Percentiles rank a stretch among this genome's conserved stretches.
Conservation (phyloP, 2,329 filamentous ascomycete genomes). For the Fusarium bulbicola region DNA sequence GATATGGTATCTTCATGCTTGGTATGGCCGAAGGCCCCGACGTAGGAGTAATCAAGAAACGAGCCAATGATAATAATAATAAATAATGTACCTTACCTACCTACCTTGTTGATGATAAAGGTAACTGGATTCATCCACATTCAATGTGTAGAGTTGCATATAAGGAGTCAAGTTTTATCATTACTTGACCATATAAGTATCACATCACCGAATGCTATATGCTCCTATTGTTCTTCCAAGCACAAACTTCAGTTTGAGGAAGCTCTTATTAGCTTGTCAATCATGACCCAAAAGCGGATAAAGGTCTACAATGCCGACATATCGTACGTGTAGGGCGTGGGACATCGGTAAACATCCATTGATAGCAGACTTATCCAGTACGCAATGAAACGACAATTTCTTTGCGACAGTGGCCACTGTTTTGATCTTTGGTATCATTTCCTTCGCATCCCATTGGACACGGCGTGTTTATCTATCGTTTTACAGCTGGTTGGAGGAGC, state of each 20-base stretch:
- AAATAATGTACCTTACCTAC: not conserved
- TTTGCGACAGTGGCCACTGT: not conserved
- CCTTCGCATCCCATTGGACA: not conserved
- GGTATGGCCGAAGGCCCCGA: slow-evolving; percentile 1
- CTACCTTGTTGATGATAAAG: not conserved
- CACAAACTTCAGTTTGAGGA: not conserved
- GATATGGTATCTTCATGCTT: not conserved
- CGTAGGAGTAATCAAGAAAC: not conserved
- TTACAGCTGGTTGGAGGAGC: not conserved
- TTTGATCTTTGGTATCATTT: not conserved
- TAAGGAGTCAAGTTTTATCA: not conserved
- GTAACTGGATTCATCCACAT: not conserved
- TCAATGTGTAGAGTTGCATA: not conserved
- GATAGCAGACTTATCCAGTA: not conserved
- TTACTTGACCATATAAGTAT: not conserved
- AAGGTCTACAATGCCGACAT: not conserved
- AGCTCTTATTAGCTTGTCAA: not conserved
- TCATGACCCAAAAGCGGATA: not conserved
- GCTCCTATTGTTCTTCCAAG: not conserved
- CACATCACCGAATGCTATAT: not conserved
- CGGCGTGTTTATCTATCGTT: not conserved
- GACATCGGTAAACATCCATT: not conserved
- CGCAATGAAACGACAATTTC: not conserved
- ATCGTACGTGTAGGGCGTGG: not conserved
- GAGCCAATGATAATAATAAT: not conserved